These are phyloP conservation scores for Boletus mariae DNA, from an alignment of 1,284 basidiomycete genomes.

Conservation along the genomic window DNA sequence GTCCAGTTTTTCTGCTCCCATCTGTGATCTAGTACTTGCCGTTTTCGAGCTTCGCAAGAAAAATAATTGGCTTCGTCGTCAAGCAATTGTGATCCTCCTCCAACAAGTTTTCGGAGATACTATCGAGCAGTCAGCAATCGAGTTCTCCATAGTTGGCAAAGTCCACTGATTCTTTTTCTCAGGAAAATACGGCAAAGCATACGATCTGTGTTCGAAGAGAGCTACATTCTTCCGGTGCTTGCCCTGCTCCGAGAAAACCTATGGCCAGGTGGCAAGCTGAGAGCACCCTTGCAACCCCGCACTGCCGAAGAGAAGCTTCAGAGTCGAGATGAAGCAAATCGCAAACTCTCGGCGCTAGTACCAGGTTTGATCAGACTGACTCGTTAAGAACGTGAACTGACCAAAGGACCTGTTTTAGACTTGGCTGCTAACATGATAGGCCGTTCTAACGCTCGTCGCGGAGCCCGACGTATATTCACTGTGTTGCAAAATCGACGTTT, in stretches of 20 bases:
- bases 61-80: slow-evolving; percentile 94
- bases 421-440: slow-evolving; percentile 96
- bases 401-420: slow-evolving; percentile 46
- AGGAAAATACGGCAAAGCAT: slow-evolving; percentile 87
- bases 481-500: slow-evolving; percentile 89
- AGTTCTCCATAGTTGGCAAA: not conserved
- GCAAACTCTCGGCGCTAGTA: slow-evolving; percentile 84
- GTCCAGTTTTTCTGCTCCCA: slow-evolving; percentile 88
- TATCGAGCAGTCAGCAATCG: slow-evolving; percentile 74
- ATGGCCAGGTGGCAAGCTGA: slow-evolving; percentile 82
- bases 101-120: slow-evolving; percentile 95
- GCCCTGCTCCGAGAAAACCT: slow-evolving; percentile 65
- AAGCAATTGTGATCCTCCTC: slow-evolving; percentile 93
- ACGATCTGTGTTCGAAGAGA: slow-evolving; percentile 59
- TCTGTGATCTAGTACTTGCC: slow-evolving; percentile 90
- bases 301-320: slow-evolving; percentile 75
- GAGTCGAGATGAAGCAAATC: slow-evolving; percentile 81
- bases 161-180: slow-evolving; percentile 6
- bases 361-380: slow-evolving; percentile 58
- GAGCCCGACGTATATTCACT: slow-evolving; percentile 86
- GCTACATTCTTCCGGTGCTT: slow-evolving; percentile 66
- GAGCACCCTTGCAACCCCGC: slow-evolving; percentile 57
- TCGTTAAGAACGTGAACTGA: slow-evolving; percentile 8
- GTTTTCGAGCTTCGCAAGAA: slow-evolving; percentile 94
- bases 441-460: slow-evolving; percentile 86